phyloP scores from a whole-genome alignment of 129 eudicot genomes.

The Flaveria brownii region DNA sequence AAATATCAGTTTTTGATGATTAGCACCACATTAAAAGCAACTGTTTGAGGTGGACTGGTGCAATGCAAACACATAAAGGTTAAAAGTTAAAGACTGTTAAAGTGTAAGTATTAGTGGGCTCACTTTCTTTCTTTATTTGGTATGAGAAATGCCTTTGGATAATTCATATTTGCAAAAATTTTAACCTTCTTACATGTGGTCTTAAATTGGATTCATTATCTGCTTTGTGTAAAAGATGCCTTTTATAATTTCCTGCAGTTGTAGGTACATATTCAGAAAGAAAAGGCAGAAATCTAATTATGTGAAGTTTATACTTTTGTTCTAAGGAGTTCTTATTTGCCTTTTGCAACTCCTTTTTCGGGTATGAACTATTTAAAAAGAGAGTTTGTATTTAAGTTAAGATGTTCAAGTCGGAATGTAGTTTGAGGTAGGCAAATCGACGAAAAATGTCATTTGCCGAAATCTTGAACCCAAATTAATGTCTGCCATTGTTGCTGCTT shows the following conservation, averaged over 20 bases:
- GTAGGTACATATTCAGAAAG: conserved; percentile 28
- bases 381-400: background rate
- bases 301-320: conserved; percentile 31
- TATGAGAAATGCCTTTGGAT: conserved; percentile 34
- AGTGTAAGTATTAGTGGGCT: conserved; percentile 29
- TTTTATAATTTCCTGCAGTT: conserved; percentile 23
- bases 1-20: conserved; percentile 29
- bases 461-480: background rate
- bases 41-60: conserved; percentile 40
- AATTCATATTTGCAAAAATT: conserved; percentile 22
- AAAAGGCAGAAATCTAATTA: conserved; percentile 32
- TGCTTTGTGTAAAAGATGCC: conserved; percentile 45
- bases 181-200: conserved; percentile 36
- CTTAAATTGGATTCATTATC: conserved; percentile 42
- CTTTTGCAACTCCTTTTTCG: conserved; percentile 13
- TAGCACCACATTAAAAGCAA: conserved; percentile 36
- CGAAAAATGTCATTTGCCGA: background rate
- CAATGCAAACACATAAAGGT: conserved; percentile 31
- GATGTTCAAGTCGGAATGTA: background rate
- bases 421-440: background rate
- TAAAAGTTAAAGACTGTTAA: conserved; percentile 30
- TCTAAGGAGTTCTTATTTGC: conserved; percentile 1
- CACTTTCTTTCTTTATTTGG: conserved; percentile 24
- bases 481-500: background rate
- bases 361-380: background rate